Evolutionary conservation across 2,329 filamentous ascomycete species (phyloP).

Genomic region (Juglanconis oblonga): DNA sequence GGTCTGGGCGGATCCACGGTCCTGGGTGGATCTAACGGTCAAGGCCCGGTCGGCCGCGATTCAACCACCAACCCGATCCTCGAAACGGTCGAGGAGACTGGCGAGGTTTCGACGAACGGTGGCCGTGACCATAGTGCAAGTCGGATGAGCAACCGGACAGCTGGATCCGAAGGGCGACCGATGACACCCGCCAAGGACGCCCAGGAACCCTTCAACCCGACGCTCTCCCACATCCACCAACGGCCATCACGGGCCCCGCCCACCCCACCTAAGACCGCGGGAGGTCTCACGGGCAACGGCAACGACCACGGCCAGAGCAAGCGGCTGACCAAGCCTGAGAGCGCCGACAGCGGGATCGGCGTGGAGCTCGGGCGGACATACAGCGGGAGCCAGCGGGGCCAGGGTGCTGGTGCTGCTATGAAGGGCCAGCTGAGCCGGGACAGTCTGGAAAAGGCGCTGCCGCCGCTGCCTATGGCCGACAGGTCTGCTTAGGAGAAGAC

Average conservation of each 20-base stretch:
- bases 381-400: conserved; percentile 25
- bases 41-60: conserved; percentile 38
- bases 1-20: too few species aligned
- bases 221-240: conserved; percentile 22
- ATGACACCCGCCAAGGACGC: conserved; percentile 41
- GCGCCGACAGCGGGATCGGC: conserved; percentile 46
- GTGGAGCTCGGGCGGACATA: conserved; percentile 27
- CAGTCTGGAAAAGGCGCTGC: conserved; percentile 59
- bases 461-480: conserved; percentile 45
- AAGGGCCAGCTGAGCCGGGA: conserved; percentile 47
- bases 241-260: conserved; percentile 33
- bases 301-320: conserved; percentile 4
- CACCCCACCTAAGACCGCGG: conserved; percentile 41
- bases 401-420: conserved; percentile 24
- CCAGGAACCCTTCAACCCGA: conserved; percentile 32
- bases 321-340: conserved; percentile 40
- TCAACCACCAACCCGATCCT: conserved; percentile 53
- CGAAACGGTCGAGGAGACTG: conserved; percentile 88
- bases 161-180: conserved; percentile 33
- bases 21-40: conserved; percentile 17
- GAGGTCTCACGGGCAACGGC: conserved; percentile 8
- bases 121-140: conserved; percentile 50
- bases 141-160: conserved; percentile 31
- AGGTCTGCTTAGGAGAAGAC: conserved; percentile 17
- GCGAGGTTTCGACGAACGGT: conserved; percentile 68